A percentile compares a stretch with the other conserved stretches of the same genome.
phyloP scores from a whole-genome alignment of 2,329 filamentous ascomycete species.

The Cercospora citrullina region DNA sequence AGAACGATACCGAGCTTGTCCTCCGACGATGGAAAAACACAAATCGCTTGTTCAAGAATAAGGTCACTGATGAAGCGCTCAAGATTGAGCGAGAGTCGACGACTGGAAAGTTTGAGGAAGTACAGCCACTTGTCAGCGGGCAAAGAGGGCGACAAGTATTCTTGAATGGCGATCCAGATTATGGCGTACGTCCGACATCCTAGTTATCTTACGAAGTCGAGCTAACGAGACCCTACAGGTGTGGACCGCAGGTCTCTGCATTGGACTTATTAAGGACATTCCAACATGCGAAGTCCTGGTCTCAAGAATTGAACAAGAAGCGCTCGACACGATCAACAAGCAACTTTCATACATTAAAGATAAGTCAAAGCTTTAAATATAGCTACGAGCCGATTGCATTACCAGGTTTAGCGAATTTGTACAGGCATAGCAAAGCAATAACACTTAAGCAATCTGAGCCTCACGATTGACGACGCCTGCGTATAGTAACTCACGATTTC shows the following conservation, averaged over 20 bases:
- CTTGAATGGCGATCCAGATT: constrained; percentile 85
- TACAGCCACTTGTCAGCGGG: constrained; percentile 81
- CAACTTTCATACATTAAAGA: constrained; percentile 25
- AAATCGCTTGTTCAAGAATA: constrained; percentile 80
- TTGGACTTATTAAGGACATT: constrained; percentile 57
- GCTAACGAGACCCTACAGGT: constrained; percentile 58
- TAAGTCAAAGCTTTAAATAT: constrained; percentile 13
- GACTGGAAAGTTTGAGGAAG: constrained; percentile 82
- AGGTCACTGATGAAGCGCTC: constrained; percentile 75
- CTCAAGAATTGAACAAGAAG: constrained; percentile 47
- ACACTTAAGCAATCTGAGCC: neutral
- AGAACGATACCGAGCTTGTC: constrained; percentile 85
- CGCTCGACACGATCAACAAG: constrained; percentile 44
- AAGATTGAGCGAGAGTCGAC: constrained; percentile 78
- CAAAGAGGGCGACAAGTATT: constrained; percentile 89
- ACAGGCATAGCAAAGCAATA: neutral
- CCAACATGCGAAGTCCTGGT: constrained; percentile 49
- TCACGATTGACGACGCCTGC: neutral
- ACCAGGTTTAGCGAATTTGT: neutral
- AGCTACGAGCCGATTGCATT: neutral
- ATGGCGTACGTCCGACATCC: constrained; percentile 63
- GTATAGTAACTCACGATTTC: neutral
- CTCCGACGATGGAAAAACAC: constrained; percentile 91
- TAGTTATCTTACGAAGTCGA: neutral
- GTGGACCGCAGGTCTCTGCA: constrained; percentile 97